Evolutionary conservation across 805 yeast genomes (phyloP), one percentile per base, ranked within the genome.

Genomic region (Sugiyamaella valdiviana): DNA sequence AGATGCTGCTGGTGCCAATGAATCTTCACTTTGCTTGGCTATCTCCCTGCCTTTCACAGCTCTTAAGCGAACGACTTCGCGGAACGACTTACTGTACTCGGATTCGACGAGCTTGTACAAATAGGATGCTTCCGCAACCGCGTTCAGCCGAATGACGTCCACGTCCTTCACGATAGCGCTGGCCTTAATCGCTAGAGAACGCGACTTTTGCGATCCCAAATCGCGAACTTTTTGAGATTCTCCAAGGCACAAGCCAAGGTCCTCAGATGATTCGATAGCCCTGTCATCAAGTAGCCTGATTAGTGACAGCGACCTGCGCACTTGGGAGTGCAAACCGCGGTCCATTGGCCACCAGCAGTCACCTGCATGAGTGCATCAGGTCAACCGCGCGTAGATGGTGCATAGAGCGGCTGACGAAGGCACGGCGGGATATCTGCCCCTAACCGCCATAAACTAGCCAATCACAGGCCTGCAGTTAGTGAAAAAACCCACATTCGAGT

Each of bases 61-160:
- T 32, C 29, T 36, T 24, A 51, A 46, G 45, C 51, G 53, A 29
- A 39, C 22, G 7, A 52, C 39, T 36, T 39, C 35, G 32, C 38
- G 40, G 17, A 45, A 46, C 15, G 46, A 26, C 20, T 26, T 26
- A 2, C 14, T 26, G 9, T 10, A 26, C 32, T 26, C 32, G 3
- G 42, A 40, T 12, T 45, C 51, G 10, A 54, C 54, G 15, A 44
- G 22, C 16, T 47, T 49, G 16, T 43, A 41, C 36, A 52, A 19
- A 32, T 52, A 46, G 6, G 26, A 45, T 10, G 57, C 55, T 42
- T 54, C 57, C 4, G 45, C 40, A 14, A 42, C 21, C 19, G 49
- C 46, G 26, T 50, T 45, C 19, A 46, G 38, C 3, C 51, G 43
- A 15, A 44, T 32, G 35, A 37, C 37, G 10, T 39, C 15, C 43